These are phyloP conservation scores for Rhizophora apiculata DNA, from an alignment of 345 rosid genomes.

Conservation along the genomic window DNA sequence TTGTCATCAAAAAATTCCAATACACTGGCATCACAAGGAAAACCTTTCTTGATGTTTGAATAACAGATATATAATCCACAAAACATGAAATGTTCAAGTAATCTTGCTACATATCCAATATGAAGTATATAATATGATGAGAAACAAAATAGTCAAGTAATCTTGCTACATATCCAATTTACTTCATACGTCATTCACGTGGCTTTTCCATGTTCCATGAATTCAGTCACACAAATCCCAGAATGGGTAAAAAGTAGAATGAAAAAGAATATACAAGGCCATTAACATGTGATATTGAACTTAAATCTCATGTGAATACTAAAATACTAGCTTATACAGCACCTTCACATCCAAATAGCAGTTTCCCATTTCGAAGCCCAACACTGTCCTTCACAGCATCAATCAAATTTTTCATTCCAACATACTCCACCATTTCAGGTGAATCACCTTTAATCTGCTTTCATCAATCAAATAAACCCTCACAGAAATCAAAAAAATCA, in stretches of 20 bases:
- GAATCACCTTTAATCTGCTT: slow-evolving; percentile 90
- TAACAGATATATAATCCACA: too few species aligned
- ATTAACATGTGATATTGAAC: neutral
- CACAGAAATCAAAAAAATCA: neutral
- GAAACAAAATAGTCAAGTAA: too few species aligned
- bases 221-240: too few species aligned
- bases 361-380: slow-evolving; percentile 69
- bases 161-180: too few species aligned
- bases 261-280: neutral
- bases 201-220: too few species aligned
- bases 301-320: neutral
- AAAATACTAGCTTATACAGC: slow-evolving; percentile 9
- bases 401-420: slow-evolving; percentile 86
- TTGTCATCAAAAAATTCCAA: too few species aligned
- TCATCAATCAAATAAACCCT: slow-evolving; percentile 20
- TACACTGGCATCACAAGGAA: too few species aligned
- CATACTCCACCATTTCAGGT: slow-evolving; percentile 83
- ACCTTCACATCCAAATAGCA: slow-evolving; percentile 78
- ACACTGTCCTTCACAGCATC: slow-evolving; percentile 67
- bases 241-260: neutral
- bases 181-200: too few species aligned
- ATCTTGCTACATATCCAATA: too few species aligned
- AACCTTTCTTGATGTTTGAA: too few species aligned
- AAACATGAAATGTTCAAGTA: too few species aligned
- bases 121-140: too few species aligned